A percentile compares a stretch with the other conserved stretches of the same genome.
phyloP scores from a whole-genome alignment of 805 yeast genomes.

The Cyberlindnera mrakii region DNA sequence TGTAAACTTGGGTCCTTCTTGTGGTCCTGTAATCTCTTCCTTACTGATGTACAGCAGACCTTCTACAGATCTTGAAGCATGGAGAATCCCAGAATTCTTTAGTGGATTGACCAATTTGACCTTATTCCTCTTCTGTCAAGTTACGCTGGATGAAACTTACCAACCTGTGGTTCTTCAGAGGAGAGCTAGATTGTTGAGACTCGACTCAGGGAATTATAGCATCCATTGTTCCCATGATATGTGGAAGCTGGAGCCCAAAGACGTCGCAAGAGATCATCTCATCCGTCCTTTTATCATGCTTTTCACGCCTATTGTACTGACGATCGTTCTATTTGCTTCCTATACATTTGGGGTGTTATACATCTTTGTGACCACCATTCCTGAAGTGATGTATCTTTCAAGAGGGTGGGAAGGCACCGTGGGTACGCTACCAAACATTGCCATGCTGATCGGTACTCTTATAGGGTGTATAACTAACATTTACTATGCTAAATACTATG shows the following conservation, averaged over 20 bases:
- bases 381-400: conserved; percentile 28
- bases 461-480: conserved; percentile 29
- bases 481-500: conserved; percentile 25
- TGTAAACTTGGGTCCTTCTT: conserved; percentile 35
- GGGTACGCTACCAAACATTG: conserved; percentile 29
- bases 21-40: conserved; percentile 47
- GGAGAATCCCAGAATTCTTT: conserved; percentile 57
- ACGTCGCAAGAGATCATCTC: conserved; percentile 11
- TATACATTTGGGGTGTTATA: conserved; percentile 45
- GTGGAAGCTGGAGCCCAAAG: conserved; percentile 12
- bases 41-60: conserved; percentile 34
- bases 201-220: conserved; percentile 4
- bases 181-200: conserved; percentile 9
- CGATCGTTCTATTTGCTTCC: conserved; percentile 39
- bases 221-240: conserved; percentile 15
- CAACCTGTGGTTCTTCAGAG: conserved; percentile 9
- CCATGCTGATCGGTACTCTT: conserved; percentile 33
- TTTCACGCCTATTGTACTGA: conserved; percentile 29
- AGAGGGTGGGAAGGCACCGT: conserved; percentile 29
- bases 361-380: conserved; percentile 38
- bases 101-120: conserved; percentile 35
- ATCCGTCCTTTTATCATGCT: conserved; percentile 17
- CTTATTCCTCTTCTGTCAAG: conserved; percentile 30
- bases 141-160: conserved; percentile 22
- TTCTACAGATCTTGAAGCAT: conserved; percentile 32